These are phyloP conservation scores for Castanospermum australe DNA, from an alignment of 306 rosid genomes.

Conservation along the genomic window DNA sequence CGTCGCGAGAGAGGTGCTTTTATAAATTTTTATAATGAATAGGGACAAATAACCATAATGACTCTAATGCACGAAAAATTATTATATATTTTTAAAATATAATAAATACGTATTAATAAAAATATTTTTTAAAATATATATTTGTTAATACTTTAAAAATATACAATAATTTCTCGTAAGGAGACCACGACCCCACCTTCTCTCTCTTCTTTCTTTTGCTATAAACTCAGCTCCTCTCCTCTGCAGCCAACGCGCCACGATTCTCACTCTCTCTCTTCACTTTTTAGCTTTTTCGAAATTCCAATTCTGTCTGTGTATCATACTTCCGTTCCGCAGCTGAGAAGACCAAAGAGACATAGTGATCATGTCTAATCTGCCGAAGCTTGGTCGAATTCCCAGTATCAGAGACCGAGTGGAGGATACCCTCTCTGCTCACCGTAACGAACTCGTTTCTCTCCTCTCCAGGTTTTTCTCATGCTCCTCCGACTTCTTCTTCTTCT, in stretches of 20 bases:
- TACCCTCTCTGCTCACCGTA: slow-evolving; percentile 81
- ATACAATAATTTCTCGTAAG: too few relatives aligned
- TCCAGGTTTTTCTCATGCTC: slow-evolving; percentile 55
- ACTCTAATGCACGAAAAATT: too few relatives aligned
- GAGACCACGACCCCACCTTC: slow-evolving; percentile 13
- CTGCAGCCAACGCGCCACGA: not conserved
- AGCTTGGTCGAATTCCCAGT: slow-evolving; percentile 63
- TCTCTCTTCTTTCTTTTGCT: not conserved
- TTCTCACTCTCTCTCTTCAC: not conserved
- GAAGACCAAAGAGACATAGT: not conserved
- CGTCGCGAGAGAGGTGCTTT: too few relatives aligned
- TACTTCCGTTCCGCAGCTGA: not conserved
- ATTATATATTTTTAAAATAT: too few relatives aligned
- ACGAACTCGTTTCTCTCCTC: slow-evolving; percentile 82
- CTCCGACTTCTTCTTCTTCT: too few relatives aligned
- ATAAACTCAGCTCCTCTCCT: not conserved
- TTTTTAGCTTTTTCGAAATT: not conserved
- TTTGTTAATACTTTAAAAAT: too few relatives aligned
- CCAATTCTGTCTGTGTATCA: not conserved
- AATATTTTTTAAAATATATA: too few relatives aligned
- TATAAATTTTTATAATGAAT: too few relatives aligned
- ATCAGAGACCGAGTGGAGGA: slow-evolving; percentile 80
- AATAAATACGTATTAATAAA: too few relatives aligned
- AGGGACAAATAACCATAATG: too few relatives aligned
- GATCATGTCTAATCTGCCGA: slow-evolving; percentile 49